Evolutionary conservation across 257 asterid species (phyloP).

Genomic region (Solanum lycopersicoides): DNA sequence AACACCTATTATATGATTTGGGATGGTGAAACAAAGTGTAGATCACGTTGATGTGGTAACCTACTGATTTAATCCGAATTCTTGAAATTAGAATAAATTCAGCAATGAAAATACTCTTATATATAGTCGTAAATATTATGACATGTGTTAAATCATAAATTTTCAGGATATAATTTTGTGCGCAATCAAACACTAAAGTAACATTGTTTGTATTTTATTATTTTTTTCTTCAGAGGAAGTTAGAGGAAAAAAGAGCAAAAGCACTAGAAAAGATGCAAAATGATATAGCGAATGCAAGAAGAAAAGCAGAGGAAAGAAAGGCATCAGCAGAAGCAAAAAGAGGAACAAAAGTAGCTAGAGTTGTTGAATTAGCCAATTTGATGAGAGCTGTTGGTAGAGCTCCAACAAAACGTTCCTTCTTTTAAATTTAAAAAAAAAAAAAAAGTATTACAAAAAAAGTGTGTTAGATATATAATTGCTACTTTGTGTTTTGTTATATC

Average conservation of each 20-base stretch:
- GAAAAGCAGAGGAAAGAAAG: slow-evolving; percentile 91
- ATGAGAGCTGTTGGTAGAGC: slow-evolving; percentile 91
- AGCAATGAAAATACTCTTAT: too few relatives aligned
- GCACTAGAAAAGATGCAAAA: slow-evolving; percentile 91
- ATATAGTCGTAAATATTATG: background rate
- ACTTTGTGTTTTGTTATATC: background rate
- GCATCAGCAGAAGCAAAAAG: slow-evolving; percentile 92
- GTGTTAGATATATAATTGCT: background rate
- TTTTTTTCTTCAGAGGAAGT: slow-evolving; percentile 46
- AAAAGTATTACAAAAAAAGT: background rate
- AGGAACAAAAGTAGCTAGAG: slow-evolving; percentile 80
- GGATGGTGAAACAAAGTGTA: background rate
- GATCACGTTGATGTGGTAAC: background rate
- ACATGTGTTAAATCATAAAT: background rate
- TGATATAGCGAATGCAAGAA: slow-evolving; percentile 72
- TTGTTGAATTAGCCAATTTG: slow-evolving; percentile 65
- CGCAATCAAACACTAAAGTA: background rate
- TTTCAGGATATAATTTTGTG: background rate
- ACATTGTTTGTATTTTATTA: background rate
- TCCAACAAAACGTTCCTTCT: slow-evolving; percentile 82
- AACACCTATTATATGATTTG: background rate
- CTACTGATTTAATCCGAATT: background rate
- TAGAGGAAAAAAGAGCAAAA: slow-evolving; percentile 83
- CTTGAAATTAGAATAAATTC: background rate
- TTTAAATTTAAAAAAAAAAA: slow-evolving; percentile 1